Evolutionary conservation across 192 early-diverging fungal species (phyloP), one percentile per base, ranked within the genome.

Genomic region (Chytriomyces hyalinus): DNA sequence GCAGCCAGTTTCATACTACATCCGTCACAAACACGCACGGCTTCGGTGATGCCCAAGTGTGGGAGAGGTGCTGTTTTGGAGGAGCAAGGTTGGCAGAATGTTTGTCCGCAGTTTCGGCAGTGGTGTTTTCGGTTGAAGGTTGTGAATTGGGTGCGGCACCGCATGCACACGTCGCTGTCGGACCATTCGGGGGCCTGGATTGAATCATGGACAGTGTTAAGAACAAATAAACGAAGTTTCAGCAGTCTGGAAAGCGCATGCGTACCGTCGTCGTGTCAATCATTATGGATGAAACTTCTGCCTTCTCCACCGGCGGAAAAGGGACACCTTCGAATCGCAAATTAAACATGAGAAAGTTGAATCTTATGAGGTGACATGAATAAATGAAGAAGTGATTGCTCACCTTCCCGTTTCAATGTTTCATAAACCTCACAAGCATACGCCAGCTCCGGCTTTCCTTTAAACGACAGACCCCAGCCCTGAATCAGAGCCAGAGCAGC

Each of bases 141-240:
- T 17, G 97, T 98, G 76, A 99, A 99, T 8, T 84, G 76, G 1
- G 94, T 93, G 65, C 98, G 88, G 82, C 98, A 99, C 59, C 98
- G 90, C 85, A 92, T 93, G 82, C 98, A 99, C 10, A 95, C 91
- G 73, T 95, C 92, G 51, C 92, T 93, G 78, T 98, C 97, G 7
- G 92, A 92, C 98, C 98, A 99, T 78, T 95, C 96, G 43, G 98
- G 97, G 28, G 98, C 91, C 93, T 95, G n/a, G n/a, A n/a, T n/a
- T n/a, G n/a, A n/a, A n/a, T n/a, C n/a, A n/a, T n/a, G n/a, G n/a
- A n/a, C n/a, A n/a, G n/a, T n/a, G n/a, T n/a, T n/a, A n/a, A n/a
- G 17, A n/a, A 68, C 5, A 4, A 43, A 48, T 47, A 28, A 43
- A 47, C 67, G 36, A 48, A 67, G 17, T 57, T 51, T 49, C 8